These are phyloP conservation scores for Cyamopsis tetragonoloba DNA, from an alignment of 306 rosid genomes.

Conservation along the genomic window DNA sequence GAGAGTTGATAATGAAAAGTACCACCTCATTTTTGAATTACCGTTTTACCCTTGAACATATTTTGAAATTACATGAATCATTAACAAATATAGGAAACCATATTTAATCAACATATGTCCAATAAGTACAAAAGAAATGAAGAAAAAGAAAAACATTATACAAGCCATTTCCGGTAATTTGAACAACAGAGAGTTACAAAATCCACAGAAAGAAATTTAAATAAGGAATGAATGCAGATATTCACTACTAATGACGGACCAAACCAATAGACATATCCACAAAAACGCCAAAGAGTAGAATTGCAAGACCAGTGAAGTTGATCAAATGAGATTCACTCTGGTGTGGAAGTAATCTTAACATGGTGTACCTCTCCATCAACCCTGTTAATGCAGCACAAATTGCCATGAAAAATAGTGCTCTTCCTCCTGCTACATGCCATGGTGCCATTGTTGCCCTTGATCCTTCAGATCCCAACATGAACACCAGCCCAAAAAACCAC, in stretches of 20 bases:
- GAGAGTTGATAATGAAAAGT: too few relatives aligned
- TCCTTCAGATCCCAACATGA: conserved; percentile 29
- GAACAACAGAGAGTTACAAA: conserved; percentile 7
- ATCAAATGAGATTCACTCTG: conserved; percentile 42
- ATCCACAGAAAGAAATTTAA: background rate
- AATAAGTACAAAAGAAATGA: background rate
- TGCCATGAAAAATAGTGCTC: conserved; percentile 67
- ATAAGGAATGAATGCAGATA: background rate
- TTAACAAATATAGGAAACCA: background rate
- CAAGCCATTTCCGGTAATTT: conserved; percentile 8
- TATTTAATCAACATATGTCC: background rate
- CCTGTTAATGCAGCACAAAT: conserved; percentile 77
- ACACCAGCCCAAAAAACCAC: conserved; percentile 65
- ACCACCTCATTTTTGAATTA: too few relatives aligned
- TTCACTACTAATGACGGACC: background rate
- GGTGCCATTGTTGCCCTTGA: conserved; percentile 27
- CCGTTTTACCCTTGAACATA: too few relatives aligned
- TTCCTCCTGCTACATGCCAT: conserved; percentile 64
- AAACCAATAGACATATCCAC: conserved; percentile 57
- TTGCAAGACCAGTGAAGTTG: conserved; percentile 56
- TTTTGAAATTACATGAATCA: too few relatives aligned
- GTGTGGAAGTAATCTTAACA: background rate
- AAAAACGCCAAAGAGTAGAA: conserved; percentile 76
- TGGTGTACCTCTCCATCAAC: conserved; percentile 42
- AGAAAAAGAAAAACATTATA: background rate